Conservation (phyloP, 306 rosid species). For the Cicer pinnatifidum region DNA sequence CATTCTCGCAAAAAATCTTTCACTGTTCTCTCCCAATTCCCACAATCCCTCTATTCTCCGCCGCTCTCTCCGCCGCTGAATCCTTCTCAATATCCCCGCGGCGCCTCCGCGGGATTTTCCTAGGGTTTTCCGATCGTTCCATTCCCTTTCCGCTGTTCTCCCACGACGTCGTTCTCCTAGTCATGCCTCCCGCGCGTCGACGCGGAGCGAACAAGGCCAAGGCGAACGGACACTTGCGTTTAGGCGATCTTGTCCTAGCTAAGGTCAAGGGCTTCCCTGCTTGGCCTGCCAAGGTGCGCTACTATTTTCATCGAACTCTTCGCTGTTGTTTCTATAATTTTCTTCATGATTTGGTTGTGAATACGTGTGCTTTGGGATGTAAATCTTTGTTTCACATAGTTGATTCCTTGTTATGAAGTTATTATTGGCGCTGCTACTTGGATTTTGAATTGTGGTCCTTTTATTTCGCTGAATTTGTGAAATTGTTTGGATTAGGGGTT, state of each 20-base stretch:
- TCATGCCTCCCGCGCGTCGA: conserved; percentile 93
- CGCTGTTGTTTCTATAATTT: conserved; percentile 5
- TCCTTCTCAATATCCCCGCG: conserved; percentile 39
- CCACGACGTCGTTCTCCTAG: conserved; percentile 43
- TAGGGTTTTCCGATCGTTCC: conserved; percentile 55
- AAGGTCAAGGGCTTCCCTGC: conserved; percentile 98
- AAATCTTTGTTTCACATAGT: conserved; percentile 4
- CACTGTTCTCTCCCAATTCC: conserved; percentile 38
- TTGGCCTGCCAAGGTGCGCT: conserved; percentile 94
- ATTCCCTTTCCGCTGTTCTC: conserved; percentile 12
- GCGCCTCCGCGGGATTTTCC: conserved; percentile 55
- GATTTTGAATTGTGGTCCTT: neutral
- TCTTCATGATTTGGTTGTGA: neutral
- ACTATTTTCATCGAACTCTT: conserved; percentile 33
- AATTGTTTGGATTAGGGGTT: conserved; percentile 20
- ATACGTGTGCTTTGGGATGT: neutral
- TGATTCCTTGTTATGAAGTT: conserved; percentile 19
- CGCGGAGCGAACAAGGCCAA: conserved; percentile 86
- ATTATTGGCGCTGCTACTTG: neutral
- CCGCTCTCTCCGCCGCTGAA: conserved; percentile 49
- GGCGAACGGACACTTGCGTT: conserved; percentile 67
- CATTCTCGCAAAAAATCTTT: conserved; percentile 49
- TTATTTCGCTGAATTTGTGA: neutral
- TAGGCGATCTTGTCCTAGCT: conserved; percentile 98
- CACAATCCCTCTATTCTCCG: conserved; percentile 37